These are phyloP conservation scores for Cryptococcus hybrid DNA, from an alignment of 1,284 basidiomycete genomes.

Conservation along the genomic window DNA sequence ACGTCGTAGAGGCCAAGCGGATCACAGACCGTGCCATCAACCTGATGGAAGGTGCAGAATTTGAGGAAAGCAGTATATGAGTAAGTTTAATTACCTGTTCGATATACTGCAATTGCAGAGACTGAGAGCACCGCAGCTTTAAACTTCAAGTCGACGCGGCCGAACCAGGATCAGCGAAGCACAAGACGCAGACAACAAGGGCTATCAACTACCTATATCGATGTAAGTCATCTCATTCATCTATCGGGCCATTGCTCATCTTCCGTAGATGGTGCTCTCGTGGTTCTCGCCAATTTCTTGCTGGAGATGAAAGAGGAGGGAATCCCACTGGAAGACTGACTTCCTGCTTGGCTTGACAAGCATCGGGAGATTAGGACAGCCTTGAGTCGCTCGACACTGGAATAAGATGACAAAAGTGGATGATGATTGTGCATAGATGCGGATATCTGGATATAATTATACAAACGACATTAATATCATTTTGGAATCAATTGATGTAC, in stretches of 20 bases:
- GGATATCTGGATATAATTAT: neutral
- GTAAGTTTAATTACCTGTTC: constrained; percentile 52
- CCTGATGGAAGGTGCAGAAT: constrained; percentile 88
- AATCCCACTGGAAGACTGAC: constrained; percentile 49
- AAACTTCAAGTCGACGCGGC: constrained; percentile 84
- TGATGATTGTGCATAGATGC: neutral
- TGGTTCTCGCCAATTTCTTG: constrained; percentile 94
- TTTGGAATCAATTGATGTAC: neutral
- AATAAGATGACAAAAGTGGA: constrained; percentile 49
- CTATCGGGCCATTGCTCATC: neutral
- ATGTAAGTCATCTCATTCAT: constrained; percentile 22
- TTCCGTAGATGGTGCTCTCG: constrained; percentile 77
- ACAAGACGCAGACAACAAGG: constrained; percentile 67
- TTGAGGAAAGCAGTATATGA: constrained; percentile 88
- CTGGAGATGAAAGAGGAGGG: constrained; percentile 64
- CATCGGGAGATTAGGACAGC: constrained; percentile 80
- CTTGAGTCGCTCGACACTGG: constrained; percentile 69
- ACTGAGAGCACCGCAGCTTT: constrained; percentile 59
- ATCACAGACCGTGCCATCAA: constrained; percentile 87
- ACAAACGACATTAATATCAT: neutral
- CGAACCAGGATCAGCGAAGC: constrained; percentile 72
- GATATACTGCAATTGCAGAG: neutral
- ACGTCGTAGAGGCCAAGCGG: constrained; percentile 80
- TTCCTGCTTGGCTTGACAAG: constrained; percentile 81
- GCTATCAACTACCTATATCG: constrained; percentile 79